Base-by-base conservation (phyloP, 768 basidiomycete genomes). In the Jaapia argillacea region DNA sequence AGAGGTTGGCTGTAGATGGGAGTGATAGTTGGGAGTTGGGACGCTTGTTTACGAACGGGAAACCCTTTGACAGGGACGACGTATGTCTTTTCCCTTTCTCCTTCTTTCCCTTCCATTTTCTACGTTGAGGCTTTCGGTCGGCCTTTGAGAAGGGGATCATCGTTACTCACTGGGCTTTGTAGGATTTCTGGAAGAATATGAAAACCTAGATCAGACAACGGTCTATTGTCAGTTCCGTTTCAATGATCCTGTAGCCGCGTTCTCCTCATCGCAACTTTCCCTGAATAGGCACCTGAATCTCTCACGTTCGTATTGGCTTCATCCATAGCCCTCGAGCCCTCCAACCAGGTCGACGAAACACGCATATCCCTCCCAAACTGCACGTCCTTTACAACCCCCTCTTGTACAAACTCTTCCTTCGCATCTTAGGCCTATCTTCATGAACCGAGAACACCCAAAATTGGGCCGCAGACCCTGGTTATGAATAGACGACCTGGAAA, bases 31-130 rank as follows among this genome's bases (percentile, higher is more conserved):
- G 2, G 92, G 90, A 1, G n/a, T n/a, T 59, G 2, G 92, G 90
- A 1, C 79, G 86, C 49, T 77, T 71, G 3, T 94, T 97, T 59
- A 68, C 93, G 55, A 94, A 97, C 53, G 93, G 93, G n/a, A 90
- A 81, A 54, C 74, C 85, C 57, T 69, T 78, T 41, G 60, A 72
- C 10, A 58, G 89, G 39, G 71, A 75, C 49, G 40, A 46, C 41
- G 43, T 54, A 26, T 24, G 51, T 41, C 27, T 27, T 4, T 35
- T 6, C 22, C 22, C 13, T 13, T 22, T 38, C 37, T 12, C 6
- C 10, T 6, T 41, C 10, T 12, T 27, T 24, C 21, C 35, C 41
- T 23, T n/a, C n/a, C n/a, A n/a, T n/a, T n/a, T n/a, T n/a, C 22
- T 38, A 7, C n/a, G n/a, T 33, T 33, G 31, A n/a, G n/a, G n/a